These are phyloP conservation scores for Neltuma alba DNA, from an alignment of 306 rosid genomes.

Conservation along the genomic window DNA sequence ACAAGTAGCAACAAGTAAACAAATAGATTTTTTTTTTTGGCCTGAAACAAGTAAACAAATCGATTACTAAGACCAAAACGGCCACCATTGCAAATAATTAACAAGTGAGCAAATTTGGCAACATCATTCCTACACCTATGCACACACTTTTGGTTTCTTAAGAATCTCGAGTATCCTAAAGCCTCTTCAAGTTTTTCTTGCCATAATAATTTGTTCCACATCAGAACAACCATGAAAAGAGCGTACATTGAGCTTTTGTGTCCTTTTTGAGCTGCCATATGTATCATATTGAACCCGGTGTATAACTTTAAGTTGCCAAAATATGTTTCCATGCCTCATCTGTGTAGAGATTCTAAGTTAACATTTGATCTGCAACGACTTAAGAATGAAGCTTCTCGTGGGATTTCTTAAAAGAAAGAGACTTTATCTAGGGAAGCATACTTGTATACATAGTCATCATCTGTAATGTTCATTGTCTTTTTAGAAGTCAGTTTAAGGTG, in stretches of 20 bases:
- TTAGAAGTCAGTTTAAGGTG: neutral
- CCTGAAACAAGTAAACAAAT: too few relatives aligned
- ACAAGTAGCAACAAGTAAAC: too few relatives aligned
- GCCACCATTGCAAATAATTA: too few relatives aligned
- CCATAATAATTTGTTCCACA: neutral
- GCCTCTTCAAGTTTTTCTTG: neutral
- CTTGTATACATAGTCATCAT: neutral
- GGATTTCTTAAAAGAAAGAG: neutral
- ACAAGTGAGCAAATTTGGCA: too few relatives aligned
- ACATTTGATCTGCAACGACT: neutral
- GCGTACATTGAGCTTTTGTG: neutral
- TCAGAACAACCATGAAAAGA: neutral
- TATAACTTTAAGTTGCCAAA: neutral
- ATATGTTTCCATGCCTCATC: neutral
- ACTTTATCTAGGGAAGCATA: neutral
- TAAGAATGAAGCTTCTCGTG: neutral
- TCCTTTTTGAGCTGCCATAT: neutral
- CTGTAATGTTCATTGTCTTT: neutral
- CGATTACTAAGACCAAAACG: too few relatives aligned
- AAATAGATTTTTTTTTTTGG: too few relatives aligned
- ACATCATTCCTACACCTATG: neutral
- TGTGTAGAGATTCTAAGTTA: neutral
- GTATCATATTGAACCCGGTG: neutral
- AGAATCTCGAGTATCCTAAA: neutral
- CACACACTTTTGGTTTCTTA: neutral